Conservation (phyloP, 257 asterid genomes). For the Ophiorrhiza pumila region DNA sequence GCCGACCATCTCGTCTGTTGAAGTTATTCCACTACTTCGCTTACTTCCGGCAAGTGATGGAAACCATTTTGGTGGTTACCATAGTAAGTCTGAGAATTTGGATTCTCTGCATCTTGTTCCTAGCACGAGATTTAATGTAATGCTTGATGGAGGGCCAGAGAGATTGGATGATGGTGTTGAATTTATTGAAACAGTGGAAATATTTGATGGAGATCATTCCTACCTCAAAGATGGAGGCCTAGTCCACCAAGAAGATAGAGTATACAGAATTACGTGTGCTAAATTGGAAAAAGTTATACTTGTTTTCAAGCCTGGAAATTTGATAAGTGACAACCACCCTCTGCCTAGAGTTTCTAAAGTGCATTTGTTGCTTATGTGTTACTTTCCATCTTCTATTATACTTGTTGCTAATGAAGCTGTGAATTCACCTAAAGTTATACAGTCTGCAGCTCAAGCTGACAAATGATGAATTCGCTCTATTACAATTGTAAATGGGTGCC, state of each 20-base stretch:
- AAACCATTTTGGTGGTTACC: conserved; percentile 89
- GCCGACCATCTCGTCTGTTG: no score
- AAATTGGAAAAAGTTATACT: conserved; percentile 61
- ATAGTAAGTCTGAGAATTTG: conserved; percentile 45
- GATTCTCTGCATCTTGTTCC: conserved; percentile 64
- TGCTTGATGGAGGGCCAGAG: conserved; percentile 85
- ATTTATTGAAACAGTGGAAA: conserved; percentile 55
- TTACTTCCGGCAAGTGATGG: conserved; percentile 83
- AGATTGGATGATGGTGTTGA: conserved; percentile 72
- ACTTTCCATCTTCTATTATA: conserved; percentile 67
- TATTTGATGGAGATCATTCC: conserved; percentile 29
- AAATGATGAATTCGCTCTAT: conserved; percentile 62
- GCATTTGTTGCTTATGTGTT: conserved; percentile 53
- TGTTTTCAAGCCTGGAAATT: conserved; percentile 73
- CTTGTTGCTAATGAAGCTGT: conserved; percentile 67
- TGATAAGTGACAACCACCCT: conserved; percentile 66
- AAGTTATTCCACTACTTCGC: conserved; percentile 64
- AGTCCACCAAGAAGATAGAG: conserved; percentile 43
- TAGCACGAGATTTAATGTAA: conserved; percentile 62
- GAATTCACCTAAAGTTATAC: conserved; percentile 48
- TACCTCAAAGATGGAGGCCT: conserved; percentile 30
- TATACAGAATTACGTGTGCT: conserved; percentile 65
- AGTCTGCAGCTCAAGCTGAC: conserved; percentile 57
- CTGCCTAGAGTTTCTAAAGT: conserved; percentile 79
- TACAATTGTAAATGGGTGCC: conserved; percentile 83